These are phyloP conservation scores for Ilex paraguariensis DNA, from an alignment of 305 asterid species.

Conservation along the genomic window DNA sequence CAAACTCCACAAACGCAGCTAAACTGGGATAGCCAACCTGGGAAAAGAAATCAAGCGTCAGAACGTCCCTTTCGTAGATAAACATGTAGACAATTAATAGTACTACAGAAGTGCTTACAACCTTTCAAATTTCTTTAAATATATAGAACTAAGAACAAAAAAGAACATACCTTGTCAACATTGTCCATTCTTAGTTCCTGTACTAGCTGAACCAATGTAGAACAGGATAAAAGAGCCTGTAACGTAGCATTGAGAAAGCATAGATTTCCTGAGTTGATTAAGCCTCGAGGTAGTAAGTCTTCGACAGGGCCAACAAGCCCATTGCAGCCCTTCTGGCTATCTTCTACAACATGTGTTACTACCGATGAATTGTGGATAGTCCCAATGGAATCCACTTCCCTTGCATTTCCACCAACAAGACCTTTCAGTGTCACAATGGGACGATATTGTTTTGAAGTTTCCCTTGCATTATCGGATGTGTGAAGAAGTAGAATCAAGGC, in stretches of 20 bases:
- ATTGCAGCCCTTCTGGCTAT: conserved; percentile 24
- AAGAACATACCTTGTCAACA: conserved; percentile 49
- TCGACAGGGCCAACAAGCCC: conserved; percentile 27
- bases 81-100: neutral
- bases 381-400: conserved; percentile 29
- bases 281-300: conserved; percentile 75
- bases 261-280: conserved; percentile 81
- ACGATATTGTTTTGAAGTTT: conserved; percentile 17
- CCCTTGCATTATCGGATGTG: conserved; percentile 28
- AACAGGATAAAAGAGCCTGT: conserved; percentile 88
- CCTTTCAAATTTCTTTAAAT: neutral
- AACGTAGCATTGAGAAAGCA: conserved; percentile 93
- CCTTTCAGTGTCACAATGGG: conserved; percentile 13
- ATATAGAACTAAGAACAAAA: conserved; percentile 2
- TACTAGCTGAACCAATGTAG: conserved; percentile 76
- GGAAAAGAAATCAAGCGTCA: conserved; percentile 11
- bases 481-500: conserved; percentile 21
- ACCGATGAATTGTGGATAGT: conserved; percentile 24
- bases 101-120: neutral
- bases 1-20: conserved; percentile 65
- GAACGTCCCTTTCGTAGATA: neutral
- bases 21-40: conserved; percentile 67
- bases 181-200: conserved; percentile 44
- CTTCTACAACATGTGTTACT: conserved; percentile 24
- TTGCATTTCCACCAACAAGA: conserved; percentile 20